Evolutionary conservation across 202 grass and related monocot species (phyloP), one percentile per base, ranked within the genome.

Genomic region (Bolboschoenoplectus hybrid): DNA sequence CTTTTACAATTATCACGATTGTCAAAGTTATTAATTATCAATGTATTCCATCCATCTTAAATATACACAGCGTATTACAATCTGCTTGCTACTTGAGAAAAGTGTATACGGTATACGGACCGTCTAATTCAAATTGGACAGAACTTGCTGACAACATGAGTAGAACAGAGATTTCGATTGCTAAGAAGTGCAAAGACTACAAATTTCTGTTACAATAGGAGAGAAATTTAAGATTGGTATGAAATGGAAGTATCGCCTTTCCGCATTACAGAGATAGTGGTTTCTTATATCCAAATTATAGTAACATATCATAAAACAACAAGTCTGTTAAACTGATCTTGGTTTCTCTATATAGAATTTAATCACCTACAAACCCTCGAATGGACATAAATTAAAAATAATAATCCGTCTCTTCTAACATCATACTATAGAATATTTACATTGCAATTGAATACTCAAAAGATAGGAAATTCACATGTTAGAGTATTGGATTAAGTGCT

Each of bases 371-470:
- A 40, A 40, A n/a, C 11, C 14, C 51, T 58, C 49, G 19, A 60
- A 58, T 19, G 46, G 46, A 71, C 67, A 44, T 79, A 79, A 58
- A 58, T 17, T 34, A 50, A 74, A 26, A 51, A 74, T 12, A 56
- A 0, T 41, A 38, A 79, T 19, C 14, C n/a, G 5, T 77, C 55
- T 71, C 40, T 5, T 77, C 49, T 38, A 55, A 55, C 47, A 38
- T 34, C 47, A 34, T 10, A 78, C 17, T 66, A n/a, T 14, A 55
- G 0, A 55, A 52, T 16, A 78, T 57, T 9, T 57, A 20, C 41
- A 47, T 4, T 49, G 2, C 9, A 72, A 19, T 46, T 45, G 14
- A 70, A 45, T 70, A 46, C 14, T 71, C n/a, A n/a, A 71, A 46
- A 9, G 2, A 46, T 2, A 19, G 41, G 41, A 38, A 34, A 40